Base-by-base conservation (phyloP, 2,329 filamentous ascomycete species). In the Lasiodiplodia citricola region DNA sequence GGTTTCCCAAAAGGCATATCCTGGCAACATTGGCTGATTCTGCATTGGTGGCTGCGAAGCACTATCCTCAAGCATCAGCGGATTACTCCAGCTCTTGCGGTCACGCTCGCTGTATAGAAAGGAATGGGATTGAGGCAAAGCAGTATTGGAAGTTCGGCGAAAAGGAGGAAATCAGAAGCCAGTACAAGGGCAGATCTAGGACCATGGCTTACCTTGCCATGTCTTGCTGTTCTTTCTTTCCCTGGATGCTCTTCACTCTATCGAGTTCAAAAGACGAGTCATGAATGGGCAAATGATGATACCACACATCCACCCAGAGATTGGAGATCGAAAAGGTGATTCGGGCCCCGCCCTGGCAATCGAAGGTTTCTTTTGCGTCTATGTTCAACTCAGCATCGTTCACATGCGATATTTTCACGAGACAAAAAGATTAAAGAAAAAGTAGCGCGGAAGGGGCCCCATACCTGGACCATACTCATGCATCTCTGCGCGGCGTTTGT, bases 401-500 rank as follows among this genome's bases (percentile, higher is more conserved):
- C 21, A 8, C 11, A 38, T 4, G 18, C 8, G 25, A 23, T 13
- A 21, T n/a, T 8, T 3, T 14, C 3, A 35, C 25, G 13, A 21
- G 37, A 21, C 18, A 23, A 11, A n/a, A 11, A 2, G n/a, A 35
- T n/a, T 25, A 21, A 56, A 11, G 8, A 35, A 35, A 31, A 31
- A 35, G 8, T 10, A 35, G 28, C 13, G 38, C 41, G 13, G 44
- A n/a, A 44, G 41, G 41, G 44, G 18, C 8, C 21, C 13, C 64
- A 35, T 66, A 66, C 52, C 64, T 47, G 14, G 13, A 21, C 23
- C 38, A 16, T 14, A n/a, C 11, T 35, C 51, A 6, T 37, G 25
- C 16, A 35, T 3, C 58, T 10, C 16, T 41, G 31, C n/a, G 28
- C 35, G 10, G 16, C 74, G 75, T 38, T 65, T 68, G 66, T 74